Evolutionary conservation across 345 rosid species (phyloP).

Genomic region (Turritis glabra): DNA sequence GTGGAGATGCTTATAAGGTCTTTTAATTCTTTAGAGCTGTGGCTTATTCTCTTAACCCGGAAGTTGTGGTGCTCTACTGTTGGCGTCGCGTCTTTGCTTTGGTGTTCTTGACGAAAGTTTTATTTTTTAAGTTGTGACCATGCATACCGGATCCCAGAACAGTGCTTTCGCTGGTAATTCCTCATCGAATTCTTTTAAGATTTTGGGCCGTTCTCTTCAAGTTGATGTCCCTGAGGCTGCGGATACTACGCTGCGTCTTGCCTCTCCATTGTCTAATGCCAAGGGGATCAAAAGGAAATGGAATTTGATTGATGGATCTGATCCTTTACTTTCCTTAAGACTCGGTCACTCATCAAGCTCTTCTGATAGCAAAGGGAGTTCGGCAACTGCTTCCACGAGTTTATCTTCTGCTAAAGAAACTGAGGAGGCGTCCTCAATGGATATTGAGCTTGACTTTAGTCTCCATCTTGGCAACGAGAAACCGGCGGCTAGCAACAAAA

Average conservation of each 20-base stretch:
- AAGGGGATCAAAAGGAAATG: slow-evolving; percentile 79
- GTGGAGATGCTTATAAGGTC: slow-evolving; percentile 45
- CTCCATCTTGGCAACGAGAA: slow-evolving; percentile 84
- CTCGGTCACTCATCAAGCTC: slow-evolving; percentile 75
- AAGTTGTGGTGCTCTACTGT: slow-evolving; percentile 63
- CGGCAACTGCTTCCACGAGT: slow-evolving; percentile 69
- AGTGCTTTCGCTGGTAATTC: slow-evolving; percentile 50
- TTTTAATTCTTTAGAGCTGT: slow-evolving; percentile 59
- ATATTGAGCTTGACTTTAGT: slow-evolving; percentile 73
- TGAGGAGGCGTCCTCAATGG: slow-evolving; percentile 86
- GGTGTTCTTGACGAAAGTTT: slow-evolving; percentile 46
- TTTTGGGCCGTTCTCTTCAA: slow-evolving; percentile 51
- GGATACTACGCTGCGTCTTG: slow-evolving; percentile 74
- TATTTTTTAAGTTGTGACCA: slow-evolving; percentile 39
- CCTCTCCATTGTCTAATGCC: slow-evolving; percentile 45
- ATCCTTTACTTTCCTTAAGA: slow-evolving; percentile 71
- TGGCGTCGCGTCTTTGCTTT: slow-evolving; percentile 39
- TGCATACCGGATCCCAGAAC: slow-evolving; percentile 60
- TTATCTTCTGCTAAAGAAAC: slow-evolving; percentile 82
- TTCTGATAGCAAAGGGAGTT: slow-evolving; percentile 90
- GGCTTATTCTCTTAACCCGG: slow-evolving; percentile 52
- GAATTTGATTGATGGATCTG: slow-evolving; percentile 59
- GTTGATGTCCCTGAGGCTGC: slow-evolving; percentile 44
- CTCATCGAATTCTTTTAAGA: slow-evolving; percentile 58
- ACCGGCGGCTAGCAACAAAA: slow-evolving; percentile 42